Evolutionary conservation across 1,139 yeast species (phyloP), one percentile per base, ranked within the genome.

Genomic region (Debaryomyces sp.): DNA sequence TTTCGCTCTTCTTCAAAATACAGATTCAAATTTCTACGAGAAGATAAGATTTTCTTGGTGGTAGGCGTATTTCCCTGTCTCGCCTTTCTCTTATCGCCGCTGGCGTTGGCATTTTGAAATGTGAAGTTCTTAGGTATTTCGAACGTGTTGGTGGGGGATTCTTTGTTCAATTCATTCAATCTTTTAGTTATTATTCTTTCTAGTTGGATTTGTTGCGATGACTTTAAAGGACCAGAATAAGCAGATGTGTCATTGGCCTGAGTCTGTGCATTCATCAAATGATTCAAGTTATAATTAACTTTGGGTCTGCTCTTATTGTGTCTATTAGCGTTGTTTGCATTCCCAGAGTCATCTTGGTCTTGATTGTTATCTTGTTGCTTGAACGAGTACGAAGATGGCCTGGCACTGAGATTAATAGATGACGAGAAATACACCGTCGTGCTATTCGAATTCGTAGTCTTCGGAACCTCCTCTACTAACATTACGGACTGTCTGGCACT

Each of bases 401-500:
- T 57, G 3, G 81, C 80, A 2, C 76, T 66, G 21, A 75, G 58
- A 53, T 75, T 76, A 41, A 76, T 68, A 35, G 77, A 70, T n/a
- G 80, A 75, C 33, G 74, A 63, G 55, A 76, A 76, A 57, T 76
- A 76, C 5, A 76, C 61, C 1, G 79, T 75, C 7, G 77, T 64
- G 41, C 67, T 60, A 44, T 68, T 70, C 7, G 71, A 53, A 47
- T 66, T 65, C 30, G 61, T 57, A 13, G 66, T 54, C 51, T 67
- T 73, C n/a, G 81, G 80, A 18, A 76, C 60, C 51, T 76, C 80
- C 55, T 76, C 81, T 7, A 76, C 78, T 23, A 76, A 64, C 81
- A 76, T 75, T 29, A 27, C 30, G 22, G 17, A 21, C 35, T 15
- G 35, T 15, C 15, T 32, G 7, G 4, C 18, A 8, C 6, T 3